Percentiles rank a stretch among this genome's conserved stretches.
These are phyloP conservation scores for Russula sp. DNA, from an alignment of 768 basidiomycete species.

Conservation along the genomic window DNA sequence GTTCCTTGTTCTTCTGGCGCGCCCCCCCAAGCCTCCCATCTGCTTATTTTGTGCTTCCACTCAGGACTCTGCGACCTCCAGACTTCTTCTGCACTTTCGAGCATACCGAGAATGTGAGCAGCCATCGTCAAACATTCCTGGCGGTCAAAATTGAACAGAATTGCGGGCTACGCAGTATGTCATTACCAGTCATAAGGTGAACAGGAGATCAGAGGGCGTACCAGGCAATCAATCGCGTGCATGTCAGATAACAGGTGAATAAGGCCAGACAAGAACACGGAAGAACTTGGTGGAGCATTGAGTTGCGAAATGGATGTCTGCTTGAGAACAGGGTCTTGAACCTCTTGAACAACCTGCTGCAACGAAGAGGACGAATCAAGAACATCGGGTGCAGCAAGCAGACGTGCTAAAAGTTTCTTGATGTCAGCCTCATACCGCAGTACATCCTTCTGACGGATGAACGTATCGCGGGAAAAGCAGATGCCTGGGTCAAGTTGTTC, in stretches of 20 bases:
- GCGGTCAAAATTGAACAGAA: slow-evolving; percentile 63
- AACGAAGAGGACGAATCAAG: slow-evolving; percentile 30
- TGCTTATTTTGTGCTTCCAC: slow-evolving; percentile 44
- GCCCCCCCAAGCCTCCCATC: slow-evolving; percentile 47
- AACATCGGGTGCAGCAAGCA: slow-evolving; percentile 34
- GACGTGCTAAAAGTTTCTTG: slow-evolving; percentile 36
- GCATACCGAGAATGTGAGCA: slow-evolving; percentile 27
- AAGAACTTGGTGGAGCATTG: slow-evolving; percentile 30
- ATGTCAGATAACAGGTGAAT: slow-evolving; percentile 51
- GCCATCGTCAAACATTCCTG: slow-evolving; percentile 51
- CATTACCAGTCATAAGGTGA: not conserved
- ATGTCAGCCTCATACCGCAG: slow-evolving; percentile 49
- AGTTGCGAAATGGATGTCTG: slow-evolving; percentile 23
- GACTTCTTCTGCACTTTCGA: slow-evolving; percentile 38
- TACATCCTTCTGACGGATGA: slow-evolving; percentile 54
- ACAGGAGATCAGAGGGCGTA: slow-evolving; percentile 28
- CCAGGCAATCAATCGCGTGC: slow-evolving; percentile 45
- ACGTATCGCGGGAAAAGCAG: slow-evolving; percentile 36
- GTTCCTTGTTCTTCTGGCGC: slow-evolving; percentile 42
- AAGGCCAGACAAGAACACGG: slow-evolving; percentile 37
- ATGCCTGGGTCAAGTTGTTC: slow-evolving; percentile 34
- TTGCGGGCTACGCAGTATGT: slow-evolving; percentile 42
- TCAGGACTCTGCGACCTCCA: slow-evolving; percentile 42
- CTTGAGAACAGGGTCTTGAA: slow-evolving; percentile 35
- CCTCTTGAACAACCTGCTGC: slow-evolving; percentile 32